Conservation (phyloP, 75 land plant genomes). For the Picea glauca region DNA sequence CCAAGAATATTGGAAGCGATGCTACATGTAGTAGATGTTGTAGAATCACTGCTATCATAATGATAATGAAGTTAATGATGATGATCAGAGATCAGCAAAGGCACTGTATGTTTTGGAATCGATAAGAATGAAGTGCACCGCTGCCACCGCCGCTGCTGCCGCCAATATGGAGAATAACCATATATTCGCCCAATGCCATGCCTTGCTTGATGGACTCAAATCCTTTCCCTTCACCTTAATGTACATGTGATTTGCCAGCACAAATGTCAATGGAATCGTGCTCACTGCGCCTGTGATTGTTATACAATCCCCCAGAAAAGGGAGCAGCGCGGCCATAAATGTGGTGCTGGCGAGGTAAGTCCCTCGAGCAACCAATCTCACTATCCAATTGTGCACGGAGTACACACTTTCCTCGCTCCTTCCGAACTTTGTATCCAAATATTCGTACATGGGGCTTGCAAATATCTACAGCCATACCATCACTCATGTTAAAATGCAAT, state of each 20-base stretch:
- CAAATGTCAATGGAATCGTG: constrained; percentile 71
- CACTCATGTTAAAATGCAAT: too few species aligned
- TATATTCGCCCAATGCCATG: constrained; percentile 82
- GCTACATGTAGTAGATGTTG: too few species aligned
- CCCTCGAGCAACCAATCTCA: constrained; percentile 56
- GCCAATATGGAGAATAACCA: constrained; percentile 37
- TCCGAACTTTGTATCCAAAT: constrained; percentile 61
- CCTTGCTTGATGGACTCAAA: constrained; percentile 25
- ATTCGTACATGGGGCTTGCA: constrained; percentile 90
- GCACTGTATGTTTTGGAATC: constrained; percentile 61
- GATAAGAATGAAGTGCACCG: constrained; percentile 47
- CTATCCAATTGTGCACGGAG: constrained; percentile 29
- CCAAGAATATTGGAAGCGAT: too few species aligned
- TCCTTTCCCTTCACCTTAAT: constrained; percentile 47
- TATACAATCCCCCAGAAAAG: constrained; percentile 79
- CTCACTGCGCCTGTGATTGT: constrained; percentile 71
- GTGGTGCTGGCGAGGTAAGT: constrained; percentile 57
- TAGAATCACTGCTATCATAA: too few species aligned
- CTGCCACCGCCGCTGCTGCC: constrained; percentile 57
- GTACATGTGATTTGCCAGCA: constrained; percentile 88
- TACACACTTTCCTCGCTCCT: constrained; percentile 34
- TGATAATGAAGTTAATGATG: too few species aligned
- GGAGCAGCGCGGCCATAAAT: constrained; percentile 62
- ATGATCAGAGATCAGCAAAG: constrained; percentile 56
- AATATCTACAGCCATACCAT: constrained; percentile 40